Percentiles rank a stretch among this genome's conserved stretches.
Conservation (phyloP, 2,329 filamentous ascomycete species). For the Calonectria crousiana region DNA sequence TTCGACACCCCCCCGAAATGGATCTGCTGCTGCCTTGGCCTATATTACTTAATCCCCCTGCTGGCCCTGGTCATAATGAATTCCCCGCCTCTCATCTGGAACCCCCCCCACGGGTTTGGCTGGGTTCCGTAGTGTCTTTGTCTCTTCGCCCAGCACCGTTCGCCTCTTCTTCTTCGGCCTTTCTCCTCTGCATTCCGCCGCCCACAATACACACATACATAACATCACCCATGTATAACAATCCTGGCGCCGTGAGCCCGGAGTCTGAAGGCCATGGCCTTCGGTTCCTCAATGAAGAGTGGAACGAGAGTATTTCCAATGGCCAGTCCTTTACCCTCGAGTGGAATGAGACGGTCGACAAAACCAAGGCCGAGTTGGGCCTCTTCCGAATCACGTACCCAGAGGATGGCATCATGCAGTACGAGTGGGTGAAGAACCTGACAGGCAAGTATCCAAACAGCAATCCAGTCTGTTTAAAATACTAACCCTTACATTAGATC, state of each 20-base stretch:
- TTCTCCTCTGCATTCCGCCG: constrained; percentile 12
- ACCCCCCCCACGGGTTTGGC: constrained; percentile 16
- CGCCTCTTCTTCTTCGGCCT: constrained; percentile 18
- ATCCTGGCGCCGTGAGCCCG: constrained; percentile 25
- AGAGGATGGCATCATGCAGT: constrained; percentile 44
- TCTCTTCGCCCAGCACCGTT: neutral
- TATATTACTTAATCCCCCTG: constrained; percentile 22
- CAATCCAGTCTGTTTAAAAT: neutral
- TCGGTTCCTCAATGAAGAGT: constrained; percentile 48
- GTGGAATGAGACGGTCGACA: constrained; percentile 47
- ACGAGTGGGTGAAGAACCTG: constrained; percentile 43
- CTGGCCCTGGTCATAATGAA: constrained; percentile 11
- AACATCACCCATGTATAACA: constrained; percentile 39
- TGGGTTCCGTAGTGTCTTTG: neutral
- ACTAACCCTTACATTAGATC: constrained; percentile 31
- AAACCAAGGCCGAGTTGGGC: constrained; percentile 38
- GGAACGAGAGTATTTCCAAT: constrained; percentile 51
- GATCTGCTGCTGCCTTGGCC: neutral
- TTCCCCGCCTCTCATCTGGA: constrained; percentile 17
- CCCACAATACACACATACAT: neutral
- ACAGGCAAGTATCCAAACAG: neutral
- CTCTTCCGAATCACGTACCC: constrained; percentile 49
- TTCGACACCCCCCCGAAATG: neutral
- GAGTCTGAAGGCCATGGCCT: constrained; percentile 43
- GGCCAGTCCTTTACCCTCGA: constrained; percentile 43